A percentile compares a stretch with the other conserved stretches of the same genome.
phyloP scores from a whole-genome alignment of 192 early-diverging fungal species.

The Geranomyces variabilis region DNA sequence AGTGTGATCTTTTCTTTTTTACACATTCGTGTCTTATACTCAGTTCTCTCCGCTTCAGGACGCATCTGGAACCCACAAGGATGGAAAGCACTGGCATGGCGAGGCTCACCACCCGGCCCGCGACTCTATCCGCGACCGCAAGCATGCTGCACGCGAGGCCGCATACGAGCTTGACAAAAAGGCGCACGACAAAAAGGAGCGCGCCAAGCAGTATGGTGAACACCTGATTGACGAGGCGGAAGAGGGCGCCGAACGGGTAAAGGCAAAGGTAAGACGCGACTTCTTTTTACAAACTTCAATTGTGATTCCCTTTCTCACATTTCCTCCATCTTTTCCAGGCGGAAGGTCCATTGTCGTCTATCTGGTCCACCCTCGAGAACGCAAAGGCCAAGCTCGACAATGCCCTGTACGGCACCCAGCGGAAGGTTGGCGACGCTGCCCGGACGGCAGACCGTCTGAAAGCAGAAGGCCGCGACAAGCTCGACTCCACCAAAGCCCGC shows the following conservation, averaged over 20 bases:
- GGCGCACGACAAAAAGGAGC: background rate
- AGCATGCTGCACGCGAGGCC: background rate
- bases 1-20: background rate
- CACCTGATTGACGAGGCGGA: background rate
- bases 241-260: background rate
- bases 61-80: background rate
- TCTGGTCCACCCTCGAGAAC: constrained; percentile 2
- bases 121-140: background rate
- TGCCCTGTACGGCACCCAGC: background rate
- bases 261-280: background rate
- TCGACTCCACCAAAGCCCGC: constrained; percentile 1
- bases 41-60: background rate
- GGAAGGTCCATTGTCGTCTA: background rate
- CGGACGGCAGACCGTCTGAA: constrained; percentile 7
- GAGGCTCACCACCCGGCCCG: background rate
- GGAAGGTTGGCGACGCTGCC: background rate
- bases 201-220: background rate
- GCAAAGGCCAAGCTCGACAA: background rate
- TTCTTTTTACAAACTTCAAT: background rate
- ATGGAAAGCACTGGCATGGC: background rate
- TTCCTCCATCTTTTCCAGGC: constrained; percentile 3
- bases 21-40: background rate
- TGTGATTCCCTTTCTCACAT: too few relatives aligned
- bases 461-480: background rate
- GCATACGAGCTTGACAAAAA: background rate